Conservation (phyloP, 176 grass and related monocot species). For the Oryza australiensis region DNA sequence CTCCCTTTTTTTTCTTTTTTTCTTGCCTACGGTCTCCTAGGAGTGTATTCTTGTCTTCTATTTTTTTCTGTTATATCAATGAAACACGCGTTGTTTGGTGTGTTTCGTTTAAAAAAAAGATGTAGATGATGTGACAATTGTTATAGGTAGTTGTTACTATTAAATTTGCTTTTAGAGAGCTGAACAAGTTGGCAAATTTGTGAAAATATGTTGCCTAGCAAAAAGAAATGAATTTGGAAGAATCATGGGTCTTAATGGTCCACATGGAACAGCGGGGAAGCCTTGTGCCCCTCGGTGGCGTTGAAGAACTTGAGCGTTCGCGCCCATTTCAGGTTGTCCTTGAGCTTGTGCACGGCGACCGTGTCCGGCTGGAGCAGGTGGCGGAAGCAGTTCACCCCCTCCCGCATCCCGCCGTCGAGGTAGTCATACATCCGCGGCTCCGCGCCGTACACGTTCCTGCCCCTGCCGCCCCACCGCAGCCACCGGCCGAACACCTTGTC, state of each 20-base stretch:
- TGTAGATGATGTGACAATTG: too few species aligned
- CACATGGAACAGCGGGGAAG: slow-evolving; percentile 29
- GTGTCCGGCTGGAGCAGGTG: slow-evolving; percentile 44
- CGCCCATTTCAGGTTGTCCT: slow-evolving; percentile 39
- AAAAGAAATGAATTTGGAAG: neutral
- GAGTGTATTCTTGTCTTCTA: too few species aligned
- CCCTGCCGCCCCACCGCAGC: slow-evolving; percentile 38
- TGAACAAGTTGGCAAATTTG: too few species aligned
- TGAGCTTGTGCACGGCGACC: slow-evolving; percentile 60
- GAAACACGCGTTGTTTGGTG: too few species aligned
- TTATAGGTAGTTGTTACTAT: too few species aligned
- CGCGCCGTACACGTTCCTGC: slow-evolving; percentile 47
- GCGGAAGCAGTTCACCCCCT: slow-evolving; percentile 28
- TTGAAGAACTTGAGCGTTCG: slow-evolving; percentile 55
- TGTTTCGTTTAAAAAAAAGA: too few species aligned
- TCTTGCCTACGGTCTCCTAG: too few species aligned
- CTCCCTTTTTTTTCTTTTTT: too few species aligned
- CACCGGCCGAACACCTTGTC: slow-evolving; percentile 49
- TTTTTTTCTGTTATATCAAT: too few species aligned
- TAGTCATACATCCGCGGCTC: slow-evolving; percentile 73
- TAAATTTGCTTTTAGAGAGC: too few species aligned
- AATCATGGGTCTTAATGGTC: neutral
- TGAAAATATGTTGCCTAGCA: neutral
- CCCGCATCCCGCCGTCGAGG: neutral
- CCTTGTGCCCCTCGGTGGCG: slow-evolving; percentile 34